A percentile compares a stretch with the other conserved stretches of the same genome.
Evolutionary conservation across 805 yeast species (phyloP).

Genomic region (Clavispora asparagi): DNA sequence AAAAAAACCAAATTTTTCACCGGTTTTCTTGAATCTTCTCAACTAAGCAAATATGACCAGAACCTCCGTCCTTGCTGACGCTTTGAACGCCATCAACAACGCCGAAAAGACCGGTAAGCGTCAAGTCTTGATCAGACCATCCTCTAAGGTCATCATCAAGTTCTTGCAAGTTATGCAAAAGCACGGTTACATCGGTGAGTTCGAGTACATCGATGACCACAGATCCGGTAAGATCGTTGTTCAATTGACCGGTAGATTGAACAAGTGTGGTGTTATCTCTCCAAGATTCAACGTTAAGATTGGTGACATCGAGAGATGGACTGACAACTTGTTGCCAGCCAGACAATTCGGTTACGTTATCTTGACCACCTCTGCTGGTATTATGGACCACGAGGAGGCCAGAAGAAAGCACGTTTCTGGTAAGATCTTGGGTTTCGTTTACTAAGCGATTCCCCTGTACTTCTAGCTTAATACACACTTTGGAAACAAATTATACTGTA

Average conservation of each 20-base stretch:
- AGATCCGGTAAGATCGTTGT: constrained; percentile 97
- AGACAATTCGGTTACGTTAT: constrained; percentile 23
- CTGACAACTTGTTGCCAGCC: constrained; percentile 26
- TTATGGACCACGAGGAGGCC: constrained; percentile 26
- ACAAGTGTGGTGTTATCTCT: constrained; percentile 26
- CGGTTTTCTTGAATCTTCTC: constrained; percentile 1
- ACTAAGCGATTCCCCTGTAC: constrained; percentile 8
- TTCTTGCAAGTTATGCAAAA: constrained; percentile 95
- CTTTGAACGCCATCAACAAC: constrained; percentile 96
- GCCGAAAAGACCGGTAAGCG: constrained; percentile 99
- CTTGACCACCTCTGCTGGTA: constrained; percentile 25
- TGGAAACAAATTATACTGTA: background rate
- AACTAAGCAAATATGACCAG: constrained; percentile 65
- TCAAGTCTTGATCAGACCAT: constrained; percentile 97
- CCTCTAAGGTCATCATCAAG: constrained; percentile 97
- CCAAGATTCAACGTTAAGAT: constrained; percentile 25
- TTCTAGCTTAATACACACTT: background rate
- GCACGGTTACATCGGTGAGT: constrained; percentile 98
- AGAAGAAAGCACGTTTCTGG: constrained; percentile 26
- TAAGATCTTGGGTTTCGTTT: constrained; percentile 23
- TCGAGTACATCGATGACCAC: constrained; percentile 98
- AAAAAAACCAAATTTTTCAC: background rate
- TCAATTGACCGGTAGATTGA: constrained; percentile 95
- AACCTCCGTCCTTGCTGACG: constrained; percentile 97
- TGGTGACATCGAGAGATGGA: constrained; percentile 21